These are phyloP conservation scores for Fusarium penzigii DNA, from an alignment of 2,329 filamentous ascomycete genomes.

Conservation along the genomic window DNA sequence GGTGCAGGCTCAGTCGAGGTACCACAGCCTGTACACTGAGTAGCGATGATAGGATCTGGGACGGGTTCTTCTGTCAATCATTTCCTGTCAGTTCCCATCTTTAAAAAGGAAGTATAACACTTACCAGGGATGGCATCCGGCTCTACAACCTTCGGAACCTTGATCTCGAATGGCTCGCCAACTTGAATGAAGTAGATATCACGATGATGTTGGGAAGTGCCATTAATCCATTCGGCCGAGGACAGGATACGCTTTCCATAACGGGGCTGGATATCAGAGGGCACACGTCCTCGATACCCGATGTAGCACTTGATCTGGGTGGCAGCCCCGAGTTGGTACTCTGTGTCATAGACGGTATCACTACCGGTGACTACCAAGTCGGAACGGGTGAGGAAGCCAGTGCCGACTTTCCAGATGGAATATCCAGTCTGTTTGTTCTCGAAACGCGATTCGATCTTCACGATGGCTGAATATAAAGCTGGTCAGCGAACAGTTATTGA, in stretches of 20 bases:
- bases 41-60: too few species aligned
- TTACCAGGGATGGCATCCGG: conserved; percentile 5
- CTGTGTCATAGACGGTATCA: conserved; percentile 25
- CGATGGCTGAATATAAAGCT: conserved; percentile 4
- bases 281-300: conserved; percentile 29
- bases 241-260: conserved; percentile 7
- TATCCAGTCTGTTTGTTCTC: conserved; percentile 5
- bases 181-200: conserved; percentile 15
- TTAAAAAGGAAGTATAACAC: too few species aligned
- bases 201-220: background rate
- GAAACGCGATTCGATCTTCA: conserved; percentile 20
- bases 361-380: conserved; percentile 15
- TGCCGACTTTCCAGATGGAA: conserved; percentile 21
- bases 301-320: conserved; percentile 35
- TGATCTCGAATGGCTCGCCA: conserved; percentile 4
- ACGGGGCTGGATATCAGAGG: conserved; percentile 3
- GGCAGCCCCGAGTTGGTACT: conserved; percentile 18
- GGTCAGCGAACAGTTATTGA: background rate
- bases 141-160: too few species aligned
- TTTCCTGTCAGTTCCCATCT: too few species aligned
- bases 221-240: conserved; percentile 10
- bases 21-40: too few species aligned
- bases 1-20: too few species aligned
- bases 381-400: conserved; percentile 11
- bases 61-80: too few species aligned